These are phyloP conservation scores for Stephania cephalantha DNA, from an alignment of 164 flowering plant genomes.

Conservation along the genomic window DNA sequence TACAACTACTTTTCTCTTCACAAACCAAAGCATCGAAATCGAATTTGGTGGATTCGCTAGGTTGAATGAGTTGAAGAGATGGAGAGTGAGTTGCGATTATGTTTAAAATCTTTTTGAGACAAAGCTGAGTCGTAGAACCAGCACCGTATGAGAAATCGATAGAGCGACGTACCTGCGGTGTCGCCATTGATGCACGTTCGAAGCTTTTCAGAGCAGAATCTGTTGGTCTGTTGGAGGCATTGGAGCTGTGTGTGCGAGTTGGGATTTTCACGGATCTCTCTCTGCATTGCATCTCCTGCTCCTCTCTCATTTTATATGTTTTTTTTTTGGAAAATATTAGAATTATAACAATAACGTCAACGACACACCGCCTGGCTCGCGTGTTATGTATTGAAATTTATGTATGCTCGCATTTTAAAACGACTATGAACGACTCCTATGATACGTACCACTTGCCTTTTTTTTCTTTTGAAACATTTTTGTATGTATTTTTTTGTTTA, in stretches of 20 bases:
- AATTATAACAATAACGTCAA: too few relatives aligned
- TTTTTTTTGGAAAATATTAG: too few relatives aligned
- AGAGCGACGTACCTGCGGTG: conserved; percentile 11
- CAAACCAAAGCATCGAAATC: not conserved
- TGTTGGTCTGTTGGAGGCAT: not conserved
- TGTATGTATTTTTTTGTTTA: too few relatives aligned
- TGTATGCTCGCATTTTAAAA: too few relatives aligned
- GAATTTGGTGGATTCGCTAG: not conserved
- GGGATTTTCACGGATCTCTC: conserved; percentile 13
- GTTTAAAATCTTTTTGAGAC: conserved; percentile 30
- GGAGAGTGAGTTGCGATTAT: conserved; percentile 19
- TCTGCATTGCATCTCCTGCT: too few relatives aligned
- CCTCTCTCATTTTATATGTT: too few relatives aligned
- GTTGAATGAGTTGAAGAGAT: conserved; percentile 5
- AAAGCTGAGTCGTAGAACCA: conserved; percentile 32
- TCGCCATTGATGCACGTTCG: conserved; percentile 12
- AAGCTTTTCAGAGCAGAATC: not conserved
- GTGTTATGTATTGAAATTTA: too few relatives aligned
- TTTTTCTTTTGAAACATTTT: too few relatives aligned
- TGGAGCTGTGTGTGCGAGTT: conserved; percentile 3
- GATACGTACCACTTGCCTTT: too few relatives aligned
- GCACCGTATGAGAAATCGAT: conserved; percentile 8
- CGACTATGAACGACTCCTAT: too few relatives aligned
- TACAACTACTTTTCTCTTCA: not conserved
- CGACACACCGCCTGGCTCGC: too few relatives aligned